Evolutionary conservation across 2,329 filamentous ascomycete species (phyloP), one percentile per base, ranked within the genome.

Genomic region (Cordyceps militaris): DNA sequence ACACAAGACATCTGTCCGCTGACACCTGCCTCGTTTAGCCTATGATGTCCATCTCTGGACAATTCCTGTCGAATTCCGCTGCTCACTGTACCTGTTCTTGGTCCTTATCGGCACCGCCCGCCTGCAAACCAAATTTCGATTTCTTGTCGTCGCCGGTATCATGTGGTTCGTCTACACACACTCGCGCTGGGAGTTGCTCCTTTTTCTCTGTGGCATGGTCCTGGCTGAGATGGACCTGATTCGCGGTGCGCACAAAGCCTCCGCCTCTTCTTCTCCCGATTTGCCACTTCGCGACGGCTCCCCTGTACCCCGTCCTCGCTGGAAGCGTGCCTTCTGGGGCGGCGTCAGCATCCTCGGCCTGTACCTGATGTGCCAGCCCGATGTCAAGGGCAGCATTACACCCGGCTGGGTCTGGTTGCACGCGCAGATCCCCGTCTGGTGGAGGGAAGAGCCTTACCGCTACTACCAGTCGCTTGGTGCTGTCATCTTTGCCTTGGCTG

Each of bases 31-130:
- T 40, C 44, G 26, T 30, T 8, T 54, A 67, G 73, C 67, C 23
- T 82, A 83, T 63, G 80, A 84, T 63, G 74, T 80, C 26, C 82
- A 85, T 61, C 68, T 85, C 24, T 85, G 82, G 82, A 85, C 83
- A 5, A 84, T 85, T 44, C 82, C 82, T 3, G 76, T 83, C 48
- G 82, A 85, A 66, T 83, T 82, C 64, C 74, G 79, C 59, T 80
- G 78, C 66, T 83, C 80, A 2, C 76, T 85, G 66, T 73, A 80
- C 59, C 73, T 85, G 10, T 85, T 84, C 66, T 68, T 84, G 8
- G 72, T 75, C 13, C 67, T 83, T 23, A 59, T 83, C 4, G 81
- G 74, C 21, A 74, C 78, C 10, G 77, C 78, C 6, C 72, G 77
- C 26, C 65, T 82, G 32, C 73, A 73, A 38, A 73, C 70, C 11